These are phyloP conservation scores for Xylaria flabelliformis DNA, from an alignment of 495 filamentous ascomycete species.

Conservation along the genomic window DNA sequence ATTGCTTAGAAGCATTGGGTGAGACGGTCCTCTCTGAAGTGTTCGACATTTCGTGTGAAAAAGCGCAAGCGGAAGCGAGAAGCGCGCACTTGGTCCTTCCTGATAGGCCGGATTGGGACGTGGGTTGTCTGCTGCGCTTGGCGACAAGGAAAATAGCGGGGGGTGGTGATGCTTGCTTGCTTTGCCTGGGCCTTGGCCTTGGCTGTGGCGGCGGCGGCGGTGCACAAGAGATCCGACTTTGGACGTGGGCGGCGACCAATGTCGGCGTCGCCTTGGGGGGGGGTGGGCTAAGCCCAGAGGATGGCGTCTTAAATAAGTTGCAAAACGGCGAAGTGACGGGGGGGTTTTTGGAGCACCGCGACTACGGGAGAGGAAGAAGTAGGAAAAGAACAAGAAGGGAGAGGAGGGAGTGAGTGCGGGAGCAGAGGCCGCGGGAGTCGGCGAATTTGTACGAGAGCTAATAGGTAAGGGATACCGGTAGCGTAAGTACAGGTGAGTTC, in stretches of 20 bases:
- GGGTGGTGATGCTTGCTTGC: constrained; percentile 17
- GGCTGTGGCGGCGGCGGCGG: constrained; percentile 20
- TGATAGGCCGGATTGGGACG: constrained; percentile 26
- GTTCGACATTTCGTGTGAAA: constrained; percentile 39
- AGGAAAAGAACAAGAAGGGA: constrained; percentile 4
- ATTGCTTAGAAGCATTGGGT: constrained; percentile 51
- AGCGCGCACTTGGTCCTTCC: constrained; percentile 3
- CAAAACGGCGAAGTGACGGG: constrained; percentile 37
- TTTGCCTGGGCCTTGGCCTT: constrained; percentile 29
- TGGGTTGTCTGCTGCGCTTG: constrained; percentile 31
- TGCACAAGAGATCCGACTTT: constrained; percentile 20
- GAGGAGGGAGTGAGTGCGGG: constrained; percentile 26
- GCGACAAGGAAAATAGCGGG: constrained; percentile 39
- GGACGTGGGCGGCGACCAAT: constrained; percentile 37
- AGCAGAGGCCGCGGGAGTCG: constrained; percentile 34
- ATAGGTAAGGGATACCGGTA: constrained; percentile 15
- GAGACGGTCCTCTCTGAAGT: constrained; percentile 46
- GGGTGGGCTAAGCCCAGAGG: constrained; percentile 43
- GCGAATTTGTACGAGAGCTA: constrained; percentile 40
- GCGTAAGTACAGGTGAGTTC: constrained; percentile 6
- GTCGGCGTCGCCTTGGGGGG: constrained; percentile 36
- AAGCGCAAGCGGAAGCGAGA: constrained; percentile 6
- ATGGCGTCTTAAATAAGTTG: constrained; percentile 35
- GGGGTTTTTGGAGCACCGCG: constrained; percentile 24
- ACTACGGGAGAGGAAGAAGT: constrained; percentile 26